These are phyloP conservation scores for Plicaturopsis crispa DNA, from an alignment of 768 basidiomycete genomes.

Conservation along the genomic window DNA sequence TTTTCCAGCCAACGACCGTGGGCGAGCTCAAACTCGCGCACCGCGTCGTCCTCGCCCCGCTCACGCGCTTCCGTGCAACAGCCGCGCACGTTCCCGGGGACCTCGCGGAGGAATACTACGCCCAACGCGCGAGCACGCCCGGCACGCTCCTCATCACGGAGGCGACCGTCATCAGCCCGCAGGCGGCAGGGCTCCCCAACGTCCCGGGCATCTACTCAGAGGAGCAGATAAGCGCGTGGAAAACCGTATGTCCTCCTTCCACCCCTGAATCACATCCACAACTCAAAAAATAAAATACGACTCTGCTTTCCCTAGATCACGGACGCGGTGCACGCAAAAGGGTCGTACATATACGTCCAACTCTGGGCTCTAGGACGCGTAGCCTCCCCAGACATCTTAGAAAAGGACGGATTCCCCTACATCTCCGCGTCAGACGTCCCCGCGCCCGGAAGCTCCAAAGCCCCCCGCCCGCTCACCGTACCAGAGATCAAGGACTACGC, in stretches of 20 bases:
- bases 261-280: no score
- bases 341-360: conserved; percentile 38
- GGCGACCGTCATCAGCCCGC: conserved; percentile 29
- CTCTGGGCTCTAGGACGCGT: conserved; percentile 35
- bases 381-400: no score
- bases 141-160: conserved; percentile 35
- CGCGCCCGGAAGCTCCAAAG: background rate
- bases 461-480: conserved; percentile 27
- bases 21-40: conserved; percentile 26
- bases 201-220: conserved; percentile 31
- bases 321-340: conserved; percentile 47
- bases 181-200: conserved; percentile 17
- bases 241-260: no score
- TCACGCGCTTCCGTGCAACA: conserved; percentile 31
- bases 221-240: conserved; percentile 39
- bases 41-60: conserved; percentile 34
- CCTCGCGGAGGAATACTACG: conserved; percentile 23
- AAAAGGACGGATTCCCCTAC: no score
- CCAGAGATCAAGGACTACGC: conserved; percentile 42
- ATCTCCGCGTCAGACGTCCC: conserved; percentile 19
- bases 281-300: no score
- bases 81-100: no score
- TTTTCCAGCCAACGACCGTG: conserved; percentile 27
- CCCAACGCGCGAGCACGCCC: conserved; percentile 20
- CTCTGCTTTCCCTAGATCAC: no score